phyloP scores from a whole-genome alignment of 148 eudicot genomes.

The Fagopyrum esculentum region DNA sequence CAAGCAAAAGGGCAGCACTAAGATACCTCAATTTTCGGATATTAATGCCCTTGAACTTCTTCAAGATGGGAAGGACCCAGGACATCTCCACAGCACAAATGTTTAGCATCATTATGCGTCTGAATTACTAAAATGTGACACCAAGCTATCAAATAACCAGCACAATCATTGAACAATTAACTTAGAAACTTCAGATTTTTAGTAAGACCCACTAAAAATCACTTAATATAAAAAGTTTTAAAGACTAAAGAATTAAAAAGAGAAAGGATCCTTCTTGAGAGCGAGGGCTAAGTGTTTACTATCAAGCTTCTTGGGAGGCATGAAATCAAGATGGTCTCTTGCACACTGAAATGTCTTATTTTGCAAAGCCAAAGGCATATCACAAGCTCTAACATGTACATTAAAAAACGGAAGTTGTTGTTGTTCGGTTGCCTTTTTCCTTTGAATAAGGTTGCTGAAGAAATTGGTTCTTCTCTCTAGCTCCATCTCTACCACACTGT shows the following conservation, averaged over 20 bases:
- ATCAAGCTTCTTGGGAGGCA: constrained; percentile 35
- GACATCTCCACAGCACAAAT: constrained; percentile 66
- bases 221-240: not conserved
- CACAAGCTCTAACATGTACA: constrained; percentile 51
- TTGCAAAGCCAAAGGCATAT: constrained; percentile 48
- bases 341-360: constrained; percentile 45
- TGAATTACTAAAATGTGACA: too few species aligned
- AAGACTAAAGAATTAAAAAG: not conserved
- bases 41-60: constrained; percentile 66
- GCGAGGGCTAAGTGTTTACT: constrained; percentile 56
- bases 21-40: constrained; percentile 57
- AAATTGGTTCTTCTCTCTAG: too few species aligned
- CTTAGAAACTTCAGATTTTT: not conserved
- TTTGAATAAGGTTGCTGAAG: too few species aligned
- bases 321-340: constrained; percentile 38
- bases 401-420: constrained; percentile 27
- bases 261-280: constrained; percentile 45
- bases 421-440: constrained; percentile 22
- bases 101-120: too few species aligned
- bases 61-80: constrained; percentile 62
- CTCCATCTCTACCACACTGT: too few species aligned
- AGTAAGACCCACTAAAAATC: not conserved
- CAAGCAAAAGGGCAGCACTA: not conserved
- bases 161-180: not conserved
- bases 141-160: too few species aligned